Percentiles rank a stretch among this genome's conserved stretches.
Evolutionary conservation across 768 basidiomycete genomes (phyloP).

Genomic region (Podaxis carcinomalis): DNA sequence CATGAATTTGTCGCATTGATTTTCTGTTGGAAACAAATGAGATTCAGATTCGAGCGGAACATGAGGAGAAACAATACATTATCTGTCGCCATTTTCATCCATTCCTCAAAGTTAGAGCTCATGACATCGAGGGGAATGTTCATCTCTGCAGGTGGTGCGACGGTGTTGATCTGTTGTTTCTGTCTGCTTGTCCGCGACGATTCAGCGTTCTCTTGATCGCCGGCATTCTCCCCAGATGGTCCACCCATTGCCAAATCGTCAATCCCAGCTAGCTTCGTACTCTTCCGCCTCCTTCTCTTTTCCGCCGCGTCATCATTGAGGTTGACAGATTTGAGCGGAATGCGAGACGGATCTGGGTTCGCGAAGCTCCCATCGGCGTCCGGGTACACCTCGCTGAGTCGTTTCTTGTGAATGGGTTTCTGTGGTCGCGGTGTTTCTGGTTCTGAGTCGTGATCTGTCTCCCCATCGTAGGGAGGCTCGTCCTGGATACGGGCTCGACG

Average conservation of each 20-base stretch:
- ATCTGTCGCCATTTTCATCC: constrained; percentile 99
- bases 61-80: constrained; percentile 62
- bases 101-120: constrained; percentile 94
- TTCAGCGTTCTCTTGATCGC: constrained; percentile 34
- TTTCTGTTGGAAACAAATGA: constrained; percentile 51
- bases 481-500: constrained; percentile 36
- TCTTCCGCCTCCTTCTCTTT: constrained; percentile 79
- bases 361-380: constrained; percentile 40
- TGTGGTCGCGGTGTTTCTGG: constrained; percentile 34
- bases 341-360: constrained; percentile 30
- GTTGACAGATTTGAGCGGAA: constrained; percentile 45
- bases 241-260: constrained; percentile 52
- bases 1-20: constrained; percentile 97
- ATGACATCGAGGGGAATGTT: constrained; percentile 77
- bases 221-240: constrained; percentile 42
- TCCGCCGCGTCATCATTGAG: constrained; percentile 86
- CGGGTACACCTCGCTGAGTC: constrained; percentile 55
- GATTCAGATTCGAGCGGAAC: not conserved
- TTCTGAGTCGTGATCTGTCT: constrained; percentile 24
- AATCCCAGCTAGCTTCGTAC: constrained; percentile 56
- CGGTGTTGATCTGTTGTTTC: constrained; percentile 60
- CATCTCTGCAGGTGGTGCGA: constrained; percentile 53
- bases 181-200: constrained; percentile 48
- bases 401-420: constrained; percentile 46
- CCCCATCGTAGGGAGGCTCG: constrained; percentile 30